phyloP scores from a whole-genome alignment of 495 filamentous ascomycete species.

The Xylaria grammica region DNA sequence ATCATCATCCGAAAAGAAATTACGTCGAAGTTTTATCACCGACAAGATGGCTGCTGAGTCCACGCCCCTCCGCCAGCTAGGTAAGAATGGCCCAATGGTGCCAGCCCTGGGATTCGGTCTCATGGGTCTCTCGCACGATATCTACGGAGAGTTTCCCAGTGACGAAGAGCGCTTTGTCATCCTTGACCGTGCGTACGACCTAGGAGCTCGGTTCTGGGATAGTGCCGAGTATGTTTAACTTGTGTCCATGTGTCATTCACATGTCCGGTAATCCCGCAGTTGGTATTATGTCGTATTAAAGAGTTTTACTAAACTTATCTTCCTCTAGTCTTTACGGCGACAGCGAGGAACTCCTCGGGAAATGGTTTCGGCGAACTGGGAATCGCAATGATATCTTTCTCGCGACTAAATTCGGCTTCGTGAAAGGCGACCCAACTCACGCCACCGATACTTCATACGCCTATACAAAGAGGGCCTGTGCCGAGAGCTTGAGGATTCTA shows the following conservation, averaged over 20 bases:
- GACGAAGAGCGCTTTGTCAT: conserved; percentile 57
- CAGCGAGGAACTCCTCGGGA: conserved; percentile 54
- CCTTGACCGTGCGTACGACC: conserved; percentile 58
- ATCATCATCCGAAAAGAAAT: too few relatives aligned
- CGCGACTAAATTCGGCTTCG: conserved; percentile 59
- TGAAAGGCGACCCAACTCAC: conserved; percentile 31
- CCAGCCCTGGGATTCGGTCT: conserved; percentile 59
- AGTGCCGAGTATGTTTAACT: conserved; percentile 44
- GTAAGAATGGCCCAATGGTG: conserved; percentile 58
- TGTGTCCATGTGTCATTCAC: too few relatives aligned
- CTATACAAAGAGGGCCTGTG: conserved; percentile 53
- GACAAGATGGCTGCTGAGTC: too few relatives aligned
- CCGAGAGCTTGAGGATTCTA: conserved; percentile 47
- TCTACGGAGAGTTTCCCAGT: conserved; percentile 45
- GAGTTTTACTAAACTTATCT: conserved; percentile 1
- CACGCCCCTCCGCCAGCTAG: conserved; percentile 42
- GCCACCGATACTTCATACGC: conserved; percentile 45
- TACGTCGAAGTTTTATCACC: too few relatives aligned
- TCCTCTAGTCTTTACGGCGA: conserved; percentile 43
- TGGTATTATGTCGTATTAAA: conserved; percentile 38
- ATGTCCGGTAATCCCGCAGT: too few relatives aligned
- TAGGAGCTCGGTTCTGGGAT: conserved; percentile 67
- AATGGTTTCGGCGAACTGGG: conserved; percentile 58
- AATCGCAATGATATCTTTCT: conserved; percentile 61
- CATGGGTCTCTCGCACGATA: conserved; percentile 50